Base-by-base conservation (phyloP, 169 alveolate genomes). In the Fabrea salina region DNA sequence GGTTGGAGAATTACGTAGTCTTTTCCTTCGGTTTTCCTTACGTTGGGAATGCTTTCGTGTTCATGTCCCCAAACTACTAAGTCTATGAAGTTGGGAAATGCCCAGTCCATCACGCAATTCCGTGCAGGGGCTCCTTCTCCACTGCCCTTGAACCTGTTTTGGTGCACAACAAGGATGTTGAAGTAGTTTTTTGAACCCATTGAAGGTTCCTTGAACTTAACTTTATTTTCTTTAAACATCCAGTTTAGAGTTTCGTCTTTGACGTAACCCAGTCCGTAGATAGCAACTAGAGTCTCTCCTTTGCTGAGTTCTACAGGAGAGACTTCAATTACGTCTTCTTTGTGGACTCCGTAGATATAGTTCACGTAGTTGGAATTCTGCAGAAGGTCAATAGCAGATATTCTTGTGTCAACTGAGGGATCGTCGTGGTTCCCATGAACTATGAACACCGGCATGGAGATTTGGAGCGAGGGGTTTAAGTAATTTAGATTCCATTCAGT, bases 61-160 rank as follows among this genome's bases (percentile, higher is more conserved):
- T 97, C 99, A 86, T 97, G 99, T 11, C 99, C 98, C 98, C 99
- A 96, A 30, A 97, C 85, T 0, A 95, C 93, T 39, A 97, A 75
- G 82, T 97, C 96, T 27, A 95, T 80, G 81, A 93, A 96, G 11
- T 86, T 86, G 3, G 98, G 98, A 47, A 97, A 85, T 82, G 86
- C 83, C 39, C 92, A 90, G 41, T 96, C 98, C 47, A 93, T 92
- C 16, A 96, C 78, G 64, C 92, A 92, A 80, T 92, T 91, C 81
- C 94, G 91, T 61, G 95, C 85, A 33, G 94, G 83, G 30, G 84
- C 86, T 35, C 97, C 97, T 1, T 91, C 92, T 41, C 87, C 86
- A 51, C 76, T 86, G 11, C 98, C 97, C 85, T 95, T 94, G 53
- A 88, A 92, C 70, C 98, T 86, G 82, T 98, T 98, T 84, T 98